Base-by-base conservation (phyloP, 805 yeast genomes). In the Starmerella etchellsii region DNA sequence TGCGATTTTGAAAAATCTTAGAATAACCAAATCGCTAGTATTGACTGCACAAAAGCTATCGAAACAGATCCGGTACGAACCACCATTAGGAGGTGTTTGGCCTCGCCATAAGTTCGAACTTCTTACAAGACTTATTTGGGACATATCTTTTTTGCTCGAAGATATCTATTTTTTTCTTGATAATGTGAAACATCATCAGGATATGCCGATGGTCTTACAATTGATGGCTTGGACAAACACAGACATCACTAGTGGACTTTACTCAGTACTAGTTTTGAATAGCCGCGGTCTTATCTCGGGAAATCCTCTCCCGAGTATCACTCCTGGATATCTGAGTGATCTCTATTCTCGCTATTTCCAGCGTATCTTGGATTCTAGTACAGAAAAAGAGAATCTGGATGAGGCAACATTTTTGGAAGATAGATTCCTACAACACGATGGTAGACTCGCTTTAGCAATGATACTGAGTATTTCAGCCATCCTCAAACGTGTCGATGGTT, bases 1-100 rank as follows among this genome's bases (percentile, higher is more conserved):
- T 20, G 19, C 25, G 1, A 34, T 54, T 16, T 36, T 43, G 3
- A 32, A 32, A 18, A 38, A 46, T n/a, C 35, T 52, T 11, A 37
- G 48, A 3, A 35, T 35, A 1, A 20, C 49, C 9, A 39, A 49
- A 20, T 37, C 46, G 20, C 36, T 48, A 13, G 34, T 50, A 3
- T 16, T 15, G 3, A 27, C 39, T 6, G 46, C 44, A 0, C 31
- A 34, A 3, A 25, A 18, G 18, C 29, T 48, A 2, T 20, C 35
- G 3, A 16, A 5, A 1, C 36, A 46, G 13, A 34, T 56, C 11
- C 41, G 48, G 19, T 59, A 39, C 37, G 63, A 59, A 46, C 63
- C 63, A 0, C 50, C 57, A 2, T 21, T 59, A 20, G 48, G 49
- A 2, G 63, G 63, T 2, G 42, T 42, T 9, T 59, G 61, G 61